Evolutionary conservation across 2,329 filamentous ascomycete genomes (phyloP).

Genomic region (Pyrenochaeta sp.): DNA sequence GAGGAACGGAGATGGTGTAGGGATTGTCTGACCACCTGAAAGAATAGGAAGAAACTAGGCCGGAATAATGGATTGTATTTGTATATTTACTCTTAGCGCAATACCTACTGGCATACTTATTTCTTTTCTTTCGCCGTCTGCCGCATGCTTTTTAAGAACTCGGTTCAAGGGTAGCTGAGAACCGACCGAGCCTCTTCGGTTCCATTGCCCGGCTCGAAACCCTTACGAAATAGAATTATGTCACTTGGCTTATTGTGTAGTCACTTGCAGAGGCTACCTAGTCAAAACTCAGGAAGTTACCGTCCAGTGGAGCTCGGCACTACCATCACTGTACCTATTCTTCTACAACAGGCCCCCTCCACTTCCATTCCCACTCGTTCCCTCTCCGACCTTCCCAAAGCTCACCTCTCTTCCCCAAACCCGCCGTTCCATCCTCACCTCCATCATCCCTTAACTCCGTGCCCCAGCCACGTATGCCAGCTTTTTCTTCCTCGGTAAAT

Average conservation of each 20-base stretch:
- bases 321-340: not conserved
- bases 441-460: slow-evolving; percentile 31
- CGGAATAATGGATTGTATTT: too few species aligned
- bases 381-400: slow-evolving; percentile 4
- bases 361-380: not conserved
- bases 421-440: slow-evolving; percentile 4
- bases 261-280: too few species aligned
- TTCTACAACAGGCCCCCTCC: not conserved
- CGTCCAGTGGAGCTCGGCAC: too few species aligned
- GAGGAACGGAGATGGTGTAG: slow-evolving; percentile 5
- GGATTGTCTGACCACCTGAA: not conserved
- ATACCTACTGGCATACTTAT: not conserved
- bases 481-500: slow-evolving; percentile 47
- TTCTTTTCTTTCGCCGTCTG: too few species aligned
- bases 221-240: too few species aligned
- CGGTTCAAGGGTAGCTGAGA: too few species aligned
- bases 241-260: too few species aligned
- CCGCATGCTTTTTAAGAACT: too few species aligned
- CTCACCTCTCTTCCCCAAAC: not conserved
- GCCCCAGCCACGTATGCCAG: slow-evolving; percentile 42
- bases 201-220: too few species aligned
- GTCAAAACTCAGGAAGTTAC: too few species aligned
- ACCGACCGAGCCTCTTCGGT: too few species aligned
- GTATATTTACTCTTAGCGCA: not conserved
- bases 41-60: not conserved